Evolutionary conservation across 208 protist species (phyloP).

Genomic region (Leishmania turanica): DNA sequence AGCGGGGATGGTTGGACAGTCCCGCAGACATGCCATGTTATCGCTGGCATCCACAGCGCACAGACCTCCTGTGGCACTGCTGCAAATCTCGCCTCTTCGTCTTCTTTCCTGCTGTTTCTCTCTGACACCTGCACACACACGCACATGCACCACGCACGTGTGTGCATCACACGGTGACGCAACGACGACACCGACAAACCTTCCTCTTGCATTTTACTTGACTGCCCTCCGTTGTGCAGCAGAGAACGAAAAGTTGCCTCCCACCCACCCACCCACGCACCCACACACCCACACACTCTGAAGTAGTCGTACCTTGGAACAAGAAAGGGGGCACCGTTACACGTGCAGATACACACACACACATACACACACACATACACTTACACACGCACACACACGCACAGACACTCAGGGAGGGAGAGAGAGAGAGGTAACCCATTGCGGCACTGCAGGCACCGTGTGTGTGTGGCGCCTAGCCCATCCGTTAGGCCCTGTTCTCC

Average conservation of each 20-base stretch:
- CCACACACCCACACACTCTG: not conserved
- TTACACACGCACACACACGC: not conserved
- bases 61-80: not conserved
- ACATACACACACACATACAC: not conserved
- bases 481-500: not conserved
- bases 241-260: not conserved
- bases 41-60: not conserved
- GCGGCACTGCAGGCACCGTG: not conserved
- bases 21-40: not conserved
- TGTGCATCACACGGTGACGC: not conserved
- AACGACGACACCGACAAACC: not conserved
- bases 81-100: not conserved
- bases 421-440: not conserved
- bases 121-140: not conserved
- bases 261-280: not conserved
- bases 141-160: not conserved
- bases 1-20: not conserved
- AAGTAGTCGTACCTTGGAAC: too few relatives aligned
- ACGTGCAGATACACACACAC: too few relatives aligned
- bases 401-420: too few relatives aligned
- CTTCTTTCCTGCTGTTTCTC: not conserved
- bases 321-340: too few relatives aligned
- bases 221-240: not conserved
- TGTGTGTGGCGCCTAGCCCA: not conserved
- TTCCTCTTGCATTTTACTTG: not conserved